These are phyloP conservation scores for Rhodotorula mucilaginosa DNA, from an alignment of 1,284 basidiomycete genomes.

Conservation along the genomic window DNA sequence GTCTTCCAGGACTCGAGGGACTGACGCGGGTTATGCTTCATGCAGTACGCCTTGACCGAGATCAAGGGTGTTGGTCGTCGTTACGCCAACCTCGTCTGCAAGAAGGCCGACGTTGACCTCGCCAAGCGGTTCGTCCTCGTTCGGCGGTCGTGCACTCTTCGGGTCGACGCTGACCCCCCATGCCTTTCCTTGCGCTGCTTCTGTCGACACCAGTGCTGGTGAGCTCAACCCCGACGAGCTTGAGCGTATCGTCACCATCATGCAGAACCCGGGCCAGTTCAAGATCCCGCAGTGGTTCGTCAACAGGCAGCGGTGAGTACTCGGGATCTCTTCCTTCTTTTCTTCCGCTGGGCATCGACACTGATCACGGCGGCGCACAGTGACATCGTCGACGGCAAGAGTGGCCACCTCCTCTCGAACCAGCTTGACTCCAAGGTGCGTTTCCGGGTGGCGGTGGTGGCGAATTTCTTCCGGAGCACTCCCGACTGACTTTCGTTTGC, in stretches of 20 bases:
- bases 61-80: conserved; percentile 99
- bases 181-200: too few relatives aligned
- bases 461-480: too few relatives aligned
- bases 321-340: background rate
- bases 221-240: conserved; percentile 96
- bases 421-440: conserved; percentile 90
- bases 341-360: too few relatives aligned
- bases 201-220: conserved; percentile 62
- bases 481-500: background rate
- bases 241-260: conserved; percentile 98
- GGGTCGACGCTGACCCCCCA: background rate
- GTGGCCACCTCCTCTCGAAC: conserved; percentile 91
- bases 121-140: conserved; percentile 80
- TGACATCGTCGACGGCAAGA: conserved; percentile 96
- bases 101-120: conserved; percentile 99
- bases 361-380: background rate
- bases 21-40: background rate
- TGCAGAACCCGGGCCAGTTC: conserved; percentile 99
- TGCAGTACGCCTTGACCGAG: conserved; percentile 87
- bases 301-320: conserved; percentile 71
- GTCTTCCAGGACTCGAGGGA: background rate
- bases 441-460: background rate
- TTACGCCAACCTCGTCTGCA: conserved; percentile 98
- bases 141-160: background rate
- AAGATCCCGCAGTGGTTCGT: conserved; percentile 94